A percentile compares a stretch with the other conserved stretches of the same genome.
These are phyloP conservation scores for Arachnopeziza araneosa DNA, from an alignment of 2,329 filamentous ascomycete species.

Conservation along the genomic window DNA sequence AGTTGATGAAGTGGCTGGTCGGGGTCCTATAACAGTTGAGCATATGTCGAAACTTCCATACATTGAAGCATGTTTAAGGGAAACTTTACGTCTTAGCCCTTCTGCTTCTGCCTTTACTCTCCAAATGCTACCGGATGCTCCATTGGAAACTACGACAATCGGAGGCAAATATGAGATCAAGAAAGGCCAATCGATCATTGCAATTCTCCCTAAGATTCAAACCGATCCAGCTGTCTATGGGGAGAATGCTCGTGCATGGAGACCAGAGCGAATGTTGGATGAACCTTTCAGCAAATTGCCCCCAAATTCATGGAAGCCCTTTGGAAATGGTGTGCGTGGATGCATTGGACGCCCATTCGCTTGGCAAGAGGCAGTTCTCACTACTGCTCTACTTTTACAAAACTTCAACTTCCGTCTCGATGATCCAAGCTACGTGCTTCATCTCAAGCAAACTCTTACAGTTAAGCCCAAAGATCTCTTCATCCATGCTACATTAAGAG, in stretches of 20 bases:
- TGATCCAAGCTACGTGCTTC: slow-evolving; percentile 52
- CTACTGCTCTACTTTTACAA: slow-evolving; percentile 59
- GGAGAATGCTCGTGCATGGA: slow-evolving; percentile 58
- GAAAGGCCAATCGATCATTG: slow-evolving; percentile 45
- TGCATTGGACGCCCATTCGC: slow-evolving; percentile 72
- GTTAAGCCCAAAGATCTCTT: slow-evolving; percentile 59
- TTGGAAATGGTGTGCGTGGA: slow-evolving; percentile 64
- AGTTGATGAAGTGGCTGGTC: slow-evolving; percentile 47
- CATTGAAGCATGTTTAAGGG: slow-evolving; percentile 58
- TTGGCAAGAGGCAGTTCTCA: slow-evolving; percentile 65
- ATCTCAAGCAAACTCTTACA: slow-evolving; percentile 50
- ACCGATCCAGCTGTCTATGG: slow-evolving; percentile 60
- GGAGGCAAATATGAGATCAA: slow-evolving; percentile 26
- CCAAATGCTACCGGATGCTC: slow-evolving; percentile 28
- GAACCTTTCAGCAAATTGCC: slow-evolving; percentile 61
- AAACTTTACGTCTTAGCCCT: slow-evolving; percentile 58
- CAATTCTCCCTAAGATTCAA: slow-evolving; percentile 50
- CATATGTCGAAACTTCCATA: slow-evolving; percentile 55
- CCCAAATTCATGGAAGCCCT: slow-evolving; percentile 63
- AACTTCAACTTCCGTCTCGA: slow-evolving; percentile 63
- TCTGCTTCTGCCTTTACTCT: slow-evolving; percentile 50
- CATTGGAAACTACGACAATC: slow-evolving; percentile 37
- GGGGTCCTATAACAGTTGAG: slow-evolving; percentile 37
- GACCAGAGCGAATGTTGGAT: slow-evolving; percentile 67
- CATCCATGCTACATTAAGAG: slow-evolving; percentile 52